phyloP scores from a whole-genome alignment of 495 filamentous ascomycete species.

The Rhypophila decipiens region DNA sequence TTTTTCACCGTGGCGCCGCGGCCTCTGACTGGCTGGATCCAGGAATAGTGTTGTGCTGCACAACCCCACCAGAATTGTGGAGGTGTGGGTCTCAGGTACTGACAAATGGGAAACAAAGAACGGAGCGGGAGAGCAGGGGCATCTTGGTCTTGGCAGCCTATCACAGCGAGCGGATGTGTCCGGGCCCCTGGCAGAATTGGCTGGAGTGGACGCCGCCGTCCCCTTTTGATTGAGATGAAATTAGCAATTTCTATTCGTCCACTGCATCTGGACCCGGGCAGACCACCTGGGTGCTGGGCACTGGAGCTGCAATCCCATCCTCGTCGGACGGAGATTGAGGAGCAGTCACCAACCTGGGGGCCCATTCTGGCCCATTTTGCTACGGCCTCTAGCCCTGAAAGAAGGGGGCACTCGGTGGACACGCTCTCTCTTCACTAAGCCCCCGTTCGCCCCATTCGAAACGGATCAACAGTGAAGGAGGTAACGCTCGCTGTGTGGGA shows the following conservation, averaged over 20 bases:
- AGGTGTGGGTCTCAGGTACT: background rate
- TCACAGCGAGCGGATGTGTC: constrained; percentile 2
- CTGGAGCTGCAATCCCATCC: constrained; percentile 14
- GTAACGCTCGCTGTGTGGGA: too few species aligned
- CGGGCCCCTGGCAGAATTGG: constrained; percentile 9
- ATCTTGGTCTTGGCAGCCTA: constrained; percentile 2
- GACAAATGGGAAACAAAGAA: constrained; percentile 7
- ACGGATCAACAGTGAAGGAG: too few species aligned
- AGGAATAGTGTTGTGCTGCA: background rate
- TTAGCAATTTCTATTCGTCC: constrained; percentile 28
- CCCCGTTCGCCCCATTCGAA: too few species aligned
- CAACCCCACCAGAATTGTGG: constrained; percentile 3
- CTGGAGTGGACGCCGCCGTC: constrained; percentile 5
- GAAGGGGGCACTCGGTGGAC: too few species aligned
- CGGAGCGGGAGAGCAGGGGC: constrained; percentile 4
- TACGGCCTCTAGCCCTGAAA: too few species aligned
- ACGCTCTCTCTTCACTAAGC: too few species aligned
- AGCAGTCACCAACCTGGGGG: constrained; percentile 5
- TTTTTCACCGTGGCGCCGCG: background rate
- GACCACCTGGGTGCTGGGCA: constrained; percentile 10
- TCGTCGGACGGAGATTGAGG: constrained; percentile 23
- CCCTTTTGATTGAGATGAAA: constrained; percentile 28
- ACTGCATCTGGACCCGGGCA: constrained; percentile 2
- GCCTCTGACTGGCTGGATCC: constrained; percentile 2
- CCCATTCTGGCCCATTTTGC: background rate